Evolutionary conservation across 2,329 filamentous ascomycete species (phyloP).

Genomic region (Tolypocladium inflatum): DNA sequence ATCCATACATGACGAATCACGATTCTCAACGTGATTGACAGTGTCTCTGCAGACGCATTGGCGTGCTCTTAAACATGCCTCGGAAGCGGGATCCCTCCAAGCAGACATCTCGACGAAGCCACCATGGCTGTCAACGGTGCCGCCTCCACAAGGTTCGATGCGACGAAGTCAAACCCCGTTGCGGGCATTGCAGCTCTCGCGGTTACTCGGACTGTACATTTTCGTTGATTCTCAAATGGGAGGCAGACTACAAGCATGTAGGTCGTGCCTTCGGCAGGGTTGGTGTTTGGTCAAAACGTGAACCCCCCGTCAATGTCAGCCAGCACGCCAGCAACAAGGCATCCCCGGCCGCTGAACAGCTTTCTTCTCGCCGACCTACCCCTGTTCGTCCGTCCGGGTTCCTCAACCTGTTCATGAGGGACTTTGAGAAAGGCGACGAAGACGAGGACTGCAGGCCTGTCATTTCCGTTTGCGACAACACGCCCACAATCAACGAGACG

Average conservation of each 20-base stretch:
- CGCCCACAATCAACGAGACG: not conserved
- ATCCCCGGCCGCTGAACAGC: not conserved
- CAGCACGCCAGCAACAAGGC: not conserved
- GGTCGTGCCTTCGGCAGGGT: constrained; percentile 18
- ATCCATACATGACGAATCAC: not conserved
- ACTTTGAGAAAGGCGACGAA: not conserved
- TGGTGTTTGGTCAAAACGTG: constrained; percentile 17
- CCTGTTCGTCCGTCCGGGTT: not conserved
- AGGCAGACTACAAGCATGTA: constrained; percentile 14
- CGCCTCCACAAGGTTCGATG: constrained; percentile 13
- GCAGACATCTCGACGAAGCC: constrained; percentile 8
- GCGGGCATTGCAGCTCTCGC: constrained; percentile 9
- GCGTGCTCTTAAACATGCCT: not conserved
- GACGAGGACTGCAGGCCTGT: not conserved
- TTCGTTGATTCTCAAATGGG: constrained; percentile 13
- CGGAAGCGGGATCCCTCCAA: constrained; percentile 4
- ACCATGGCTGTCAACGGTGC: constrained; percentile 14
- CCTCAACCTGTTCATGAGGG: not conserved
- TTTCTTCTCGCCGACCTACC: not conserved
- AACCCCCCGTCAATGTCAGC: not conserved
- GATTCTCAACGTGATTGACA: not conserved
- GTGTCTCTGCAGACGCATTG: not conserved
- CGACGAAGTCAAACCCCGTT: constrained; percentile 11
- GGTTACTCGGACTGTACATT: constrained; percentile 9
- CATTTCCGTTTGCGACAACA: not conserved